Conservation (phyloP, 768 basidiomycete species). For the Leccinum sublutescens region DNA sequence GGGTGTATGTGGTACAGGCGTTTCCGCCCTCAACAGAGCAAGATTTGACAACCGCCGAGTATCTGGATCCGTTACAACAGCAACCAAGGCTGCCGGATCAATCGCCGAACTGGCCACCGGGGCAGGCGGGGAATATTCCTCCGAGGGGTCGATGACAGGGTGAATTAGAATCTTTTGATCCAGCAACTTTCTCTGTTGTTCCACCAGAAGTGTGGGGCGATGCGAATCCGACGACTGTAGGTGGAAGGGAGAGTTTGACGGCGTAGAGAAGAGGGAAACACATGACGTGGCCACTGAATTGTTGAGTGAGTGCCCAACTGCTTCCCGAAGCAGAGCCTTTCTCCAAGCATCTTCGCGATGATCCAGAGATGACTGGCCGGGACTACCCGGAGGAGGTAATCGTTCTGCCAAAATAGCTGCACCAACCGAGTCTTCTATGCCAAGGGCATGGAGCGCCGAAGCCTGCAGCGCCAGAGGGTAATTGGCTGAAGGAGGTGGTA, state of each 20-base stretch:
- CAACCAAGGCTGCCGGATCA: constrained; percentile 13
- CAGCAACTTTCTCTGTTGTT: constrained; percentile 28
- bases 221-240: constrained; percentile 25
- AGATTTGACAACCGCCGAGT: constrained; percentile 40
- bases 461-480: constrained; percentile 77
- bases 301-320: constrained; percentile 73
- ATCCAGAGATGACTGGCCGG: constrained; percentile 55
- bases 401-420: constrained; percentile 74
- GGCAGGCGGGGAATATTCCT: constrained; percentile 30
- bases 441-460: constrained; percentile 68
- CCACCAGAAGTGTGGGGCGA: constrained; percentile 11
- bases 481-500: constrained; percentile 65
- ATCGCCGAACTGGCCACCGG: constrained; percentile 6
- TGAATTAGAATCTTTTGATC: constrained; percentile 47
- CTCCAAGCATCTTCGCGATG: constrained; percentile 69
- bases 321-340: constrained; percentile 70
- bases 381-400: constrained; percentile 63
- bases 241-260: constrained; percentile 31
- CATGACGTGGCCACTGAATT: constrained; percentile 48
- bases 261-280: constrained; percentile 36
- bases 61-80: constrained; percentile 28
- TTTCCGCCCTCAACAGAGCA: constrained; percentile 59
- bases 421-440: constrained; percentile 71
- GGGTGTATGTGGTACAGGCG: constrained; percentile 61
- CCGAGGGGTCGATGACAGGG: constrained; percentile 35